phyloP scores from a whole-genome alignment of 139 green algal genomes.

The Klebsormidium nitens region DNA sequence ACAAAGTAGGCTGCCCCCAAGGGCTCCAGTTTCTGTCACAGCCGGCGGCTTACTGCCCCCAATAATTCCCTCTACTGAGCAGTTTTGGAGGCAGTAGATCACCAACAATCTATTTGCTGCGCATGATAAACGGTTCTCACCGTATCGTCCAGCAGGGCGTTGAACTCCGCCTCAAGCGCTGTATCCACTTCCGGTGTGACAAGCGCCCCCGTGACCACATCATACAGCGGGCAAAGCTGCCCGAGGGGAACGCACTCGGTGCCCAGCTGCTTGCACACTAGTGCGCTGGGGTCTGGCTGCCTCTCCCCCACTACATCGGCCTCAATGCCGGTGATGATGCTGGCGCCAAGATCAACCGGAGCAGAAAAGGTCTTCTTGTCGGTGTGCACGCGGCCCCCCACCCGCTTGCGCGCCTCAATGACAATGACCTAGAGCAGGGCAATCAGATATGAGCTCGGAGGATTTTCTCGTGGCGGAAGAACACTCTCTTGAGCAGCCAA shows the following conservation, averaged over 20 bases:
- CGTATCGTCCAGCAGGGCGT: slow-evolving; percentile 61
- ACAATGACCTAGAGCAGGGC: slow-evolving; percentile 52
- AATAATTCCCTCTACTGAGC: no score
- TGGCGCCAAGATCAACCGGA: slow-evolving; percentile 79
- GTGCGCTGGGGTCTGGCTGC: slow-evolving; percentile 11
- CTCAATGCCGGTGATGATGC: slow-evolving; percentile 68
- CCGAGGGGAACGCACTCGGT: slow-evolving; percentile 51
- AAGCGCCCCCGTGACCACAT: slow-evolving; percentile 47
- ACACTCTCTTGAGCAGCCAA: no score
- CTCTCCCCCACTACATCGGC: slow-evolving; percentile 16
- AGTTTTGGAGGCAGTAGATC: no score
- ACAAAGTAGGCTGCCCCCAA: no score
- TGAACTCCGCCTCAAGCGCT: slow-evolving; percentile 50
- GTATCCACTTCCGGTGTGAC: slow-evolving; percentile 41
- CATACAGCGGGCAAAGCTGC: slow-evolving; percentile 56
- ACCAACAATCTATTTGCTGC: no score
- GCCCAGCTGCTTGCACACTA: slow-evolving; percentile 46
- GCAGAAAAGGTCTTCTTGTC: slow-evolving; percentile 47
- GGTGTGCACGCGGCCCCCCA: slow-evolving; percentile 76
- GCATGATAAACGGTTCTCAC: no score
- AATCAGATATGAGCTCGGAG: no score
- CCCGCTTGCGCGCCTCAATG: slow-evolving; percentile 70
- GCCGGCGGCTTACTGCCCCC: no score
- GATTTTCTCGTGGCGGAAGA: no score
- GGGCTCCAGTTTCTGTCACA: no score